Evolutionary conservation across 2,329 filamentous ascomycete genomes (phyloP).

Genomic region (Fusarium sulawesiense): DNA sequence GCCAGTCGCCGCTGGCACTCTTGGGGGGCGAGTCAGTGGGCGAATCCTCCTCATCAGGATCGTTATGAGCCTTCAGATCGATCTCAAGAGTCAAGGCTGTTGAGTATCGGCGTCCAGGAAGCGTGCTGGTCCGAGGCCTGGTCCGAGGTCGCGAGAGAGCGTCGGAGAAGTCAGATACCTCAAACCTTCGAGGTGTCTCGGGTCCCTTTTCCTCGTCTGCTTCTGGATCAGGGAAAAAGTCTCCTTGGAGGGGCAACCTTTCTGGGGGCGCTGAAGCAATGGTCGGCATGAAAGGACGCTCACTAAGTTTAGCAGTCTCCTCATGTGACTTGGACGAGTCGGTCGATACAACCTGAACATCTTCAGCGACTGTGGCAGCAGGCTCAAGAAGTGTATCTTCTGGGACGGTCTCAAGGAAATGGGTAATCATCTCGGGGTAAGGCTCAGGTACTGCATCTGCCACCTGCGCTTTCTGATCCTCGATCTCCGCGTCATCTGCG

Average conservation of each 20-base stretch:
- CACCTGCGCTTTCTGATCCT: conserved; percentile 12
- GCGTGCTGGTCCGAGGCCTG: conserved; percentile 34
- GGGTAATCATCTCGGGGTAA: conserved; percentile 18
- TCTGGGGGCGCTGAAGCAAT: conserved; percentile 37
- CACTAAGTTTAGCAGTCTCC: background rate
- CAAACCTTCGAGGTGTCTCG: conserved; percentile 27
- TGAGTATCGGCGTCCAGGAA: conserved; percentile 44
- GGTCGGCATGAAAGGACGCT: conserved; percentile 19
- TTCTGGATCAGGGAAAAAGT: conserved; percentile 19
- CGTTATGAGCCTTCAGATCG: conserved; percentile 24
- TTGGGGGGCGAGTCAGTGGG: conserved; percentile 37
- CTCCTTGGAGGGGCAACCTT: conserved; percentile 22
- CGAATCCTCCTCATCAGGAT: conserved; percentile 35
- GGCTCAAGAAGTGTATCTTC: conserved; percentile 37
- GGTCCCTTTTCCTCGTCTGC: conserved; percentile 32
- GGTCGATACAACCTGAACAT: conserved; percentile 3
- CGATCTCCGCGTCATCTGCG: background rate
- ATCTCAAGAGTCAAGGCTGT: conserved; percentile 45
- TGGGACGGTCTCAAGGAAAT: conserved; percentile 38
- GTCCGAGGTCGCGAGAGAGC: conserved; percentile 28
- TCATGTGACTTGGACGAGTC: conserved; percentile 6
- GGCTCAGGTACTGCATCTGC: conserved; percentile 6
- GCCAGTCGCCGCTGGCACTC: conserved; percentile 34
- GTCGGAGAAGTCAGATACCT: conserved; percentile 22
- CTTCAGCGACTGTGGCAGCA: conserved; percentile 8